Evolutionary conservation across 2,329 filamentous ascomycete genomes (phyloP).

Genomic region (Neobulgaria alba): DNA sequence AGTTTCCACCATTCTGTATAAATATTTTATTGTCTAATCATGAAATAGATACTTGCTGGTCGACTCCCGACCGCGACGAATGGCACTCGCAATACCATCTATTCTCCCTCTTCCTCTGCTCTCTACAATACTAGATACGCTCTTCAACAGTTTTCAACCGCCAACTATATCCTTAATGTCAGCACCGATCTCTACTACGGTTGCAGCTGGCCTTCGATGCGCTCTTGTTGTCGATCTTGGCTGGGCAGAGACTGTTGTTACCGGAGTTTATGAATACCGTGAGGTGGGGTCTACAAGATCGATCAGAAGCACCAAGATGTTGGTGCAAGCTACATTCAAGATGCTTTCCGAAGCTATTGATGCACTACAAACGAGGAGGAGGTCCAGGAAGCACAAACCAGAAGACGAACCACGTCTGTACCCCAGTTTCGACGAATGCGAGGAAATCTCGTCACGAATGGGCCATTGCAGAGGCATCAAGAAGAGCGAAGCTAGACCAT

Average conservation of each 20-base stretch:
- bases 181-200: constrained; percentile 61
- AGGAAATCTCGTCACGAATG: constrained; percentile 67
- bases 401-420: constrained; percentile 17
- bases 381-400: constrained; percentile 3
- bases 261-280: constrained; percentile 82
- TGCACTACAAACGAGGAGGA: constrained; percentile 16
- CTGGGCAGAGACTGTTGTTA: constrained; percentile 83
- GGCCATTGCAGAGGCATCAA: constrained; percentile 57
- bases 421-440: constrained; percentile 68
- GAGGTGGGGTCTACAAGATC: constrained; percentile 66
- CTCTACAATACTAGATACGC: constrained; percentile 62
- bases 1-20: constrained; percentile 33
- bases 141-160: constrained; percentile 75
- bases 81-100: constrained; percentile 70
- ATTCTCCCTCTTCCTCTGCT: constrained; percentile 70
- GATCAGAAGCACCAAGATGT: constrained; percentile 62
- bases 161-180: constrained; percentile 77
- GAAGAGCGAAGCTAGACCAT: constrained; percentile 3
- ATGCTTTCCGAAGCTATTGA: constrained; percentile 43
- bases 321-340: constrained; percentile 62
- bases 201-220: constrained; percentile 77
- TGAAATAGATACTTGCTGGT: constrained; percentile 51
- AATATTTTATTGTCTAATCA: constrained; percentile 6
- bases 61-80: constrained; percentile 66
- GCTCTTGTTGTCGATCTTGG: constrained; percentile 83